Conservation (phyloP, 331 rosid species). For the Prunus yedoensis region DNA sequence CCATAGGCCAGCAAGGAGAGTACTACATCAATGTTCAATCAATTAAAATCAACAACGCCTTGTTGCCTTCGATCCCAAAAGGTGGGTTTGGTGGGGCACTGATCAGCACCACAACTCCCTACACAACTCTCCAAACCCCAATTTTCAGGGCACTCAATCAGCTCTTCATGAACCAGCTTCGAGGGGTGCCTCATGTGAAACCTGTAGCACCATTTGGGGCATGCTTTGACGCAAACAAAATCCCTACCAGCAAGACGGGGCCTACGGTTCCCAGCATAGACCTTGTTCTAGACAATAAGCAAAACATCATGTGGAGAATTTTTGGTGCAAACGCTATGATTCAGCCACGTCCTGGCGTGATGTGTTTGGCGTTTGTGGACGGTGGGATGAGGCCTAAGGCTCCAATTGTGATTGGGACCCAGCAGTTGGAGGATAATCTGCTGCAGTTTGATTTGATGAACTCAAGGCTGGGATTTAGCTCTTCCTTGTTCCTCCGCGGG, state of each 20-base stretch:
- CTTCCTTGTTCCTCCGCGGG: conserved; percentile 20
- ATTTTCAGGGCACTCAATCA: conserved; percentile 30
- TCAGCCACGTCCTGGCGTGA: conserved; percentile 30
- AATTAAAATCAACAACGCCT: conserved; percentile 38
- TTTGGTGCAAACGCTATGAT: conserved; percentile 40
- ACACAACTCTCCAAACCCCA: conserved; percentile 36
- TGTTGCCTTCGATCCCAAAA: conserved; percentile 12
- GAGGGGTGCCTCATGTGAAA: conserved; percentile 19
- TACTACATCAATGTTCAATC: conserved; percentile 33
- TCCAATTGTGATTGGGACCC: conserved; percentile 36
- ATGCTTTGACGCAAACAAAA: conserved; percentile 35
- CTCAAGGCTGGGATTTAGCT: conserved; percentile 51
- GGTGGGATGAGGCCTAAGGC: conserved; percentile 40
- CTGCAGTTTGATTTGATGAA: conserved; percentile 35
- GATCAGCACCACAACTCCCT: conserved; percentile 47
- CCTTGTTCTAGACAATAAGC: conserved; percentile 33
- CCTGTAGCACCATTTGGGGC: conserved; percentile 46
- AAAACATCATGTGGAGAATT: conserved; percentile 37
- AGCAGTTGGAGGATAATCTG: conserved; percentile 48
- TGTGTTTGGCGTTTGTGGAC: conserved; percentile 49
- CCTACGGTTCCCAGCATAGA: conserved; percentile 36
- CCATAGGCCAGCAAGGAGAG: conserved; percentile 38
- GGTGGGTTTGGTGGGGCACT: conserved; percentile 24
- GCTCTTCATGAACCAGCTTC: conserved; percentile 17
- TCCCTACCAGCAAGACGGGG: conserved; percentile 4